A percentile compares a stretch with the other conserved stretches of the same genome.
phyloP scores from a whole-genome alignment of 1,139 yeast genomes.

The Yueomyces sp. region DNA sequence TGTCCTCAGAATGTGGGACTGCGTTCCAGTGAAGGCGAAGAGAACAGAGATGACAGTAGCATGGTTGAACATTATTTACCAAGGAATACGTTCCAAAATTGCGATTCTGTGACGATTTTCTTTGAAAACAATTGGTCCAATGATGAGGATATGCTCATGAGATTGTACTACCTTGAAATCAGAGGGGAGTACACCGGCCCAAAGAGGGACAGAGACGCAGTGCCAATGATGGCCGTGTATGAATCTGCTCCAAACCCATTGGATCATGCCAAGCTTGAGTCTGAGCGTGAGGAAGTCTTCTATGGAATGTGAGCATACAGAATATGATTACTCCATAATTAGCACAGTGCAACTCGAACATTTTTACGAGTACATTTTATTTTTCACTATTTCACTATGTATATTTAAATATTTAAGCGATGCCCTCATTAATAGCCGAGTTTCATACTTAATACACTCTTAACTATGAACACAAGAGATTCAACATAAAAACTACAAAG shows the following conservation, averaged over 20 bases:
- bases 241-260: constrained; percentile 90
- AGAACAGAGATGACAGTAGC: constrained; percentile 27
- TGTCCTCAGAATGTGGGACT: constrained; percentile 54
- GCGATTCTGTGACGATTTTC: constrained; percentile 54
- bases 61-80: constrained; percentile 81
- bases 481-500: no score
- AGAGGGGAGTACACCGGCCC: constrained; percentile 63
- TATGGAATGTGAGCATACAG: constrained; percentile 5
- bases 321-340: no score
- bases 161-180: constrained; percentile 60
- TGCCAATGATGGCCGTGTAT: constrained; percentile 48
- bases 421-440: no score
- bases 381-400: no score
- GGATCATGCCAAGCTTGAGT: constrained; percentile 52
- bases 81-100: constrained; percentile 59
- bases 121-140: constrained; percentile 46
- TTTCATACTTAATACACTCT: no score
- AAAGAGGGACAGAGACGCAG: constrained; percentile 32
- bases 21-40: constrained; percentile 22
- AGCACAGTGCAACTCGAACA: no score
- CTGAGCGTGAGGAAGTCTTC: constrained; percentile 8
- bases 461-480: no score
- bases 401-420: no score
- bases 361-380: no score
- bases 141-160: constrained; percentile 50